Evolutionary conservation across 2,329 filamentous ascomycete genomes (phyloP).

Genomic region (Arthroderma sp.): DNA sequence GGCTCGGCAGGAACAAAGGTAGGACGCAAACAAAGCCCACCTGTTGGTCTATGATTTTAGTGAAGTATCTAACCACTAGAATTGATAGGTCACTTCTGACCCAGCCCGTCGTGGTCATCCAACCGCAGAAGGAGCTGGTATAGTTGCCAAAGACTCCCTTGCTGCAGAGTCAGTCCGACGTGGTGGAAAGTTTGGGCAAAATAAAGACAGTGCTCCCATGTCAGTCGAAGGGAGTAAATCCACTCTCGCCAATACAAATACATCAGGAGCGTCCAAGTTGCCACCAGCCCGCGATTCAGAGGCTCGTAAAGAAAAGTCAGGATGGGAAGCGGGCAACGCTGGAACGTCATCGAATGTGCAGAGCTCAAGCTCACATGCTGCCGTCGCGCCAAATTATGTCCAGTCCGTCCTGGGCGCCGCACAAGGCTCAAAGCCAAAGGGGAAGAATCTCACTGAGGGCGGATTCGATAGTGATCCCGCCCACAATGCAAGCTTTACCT

Average conservation of each 20-base stretch:
- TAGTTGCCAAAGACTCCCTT: constrained; percentile 55
- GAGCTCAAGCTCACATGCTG: constrained; percentile 17
- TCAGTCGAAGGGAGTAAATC: constrained; percentile 39
- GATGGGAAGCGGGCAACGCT: constrained; percentile 16
- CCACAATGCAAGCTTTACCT: constrained; percentile 38
- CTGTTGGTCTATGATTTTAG: no score
- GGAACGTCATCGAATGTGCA: constrained; percentile 14
- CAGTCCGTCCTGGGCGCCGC: constrained; percentile 21
- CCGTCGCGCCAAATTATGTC: constrained; percentile 26
- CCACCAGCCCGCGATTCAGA: constrained; percentile 35
- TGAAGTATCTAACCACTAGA: no score
- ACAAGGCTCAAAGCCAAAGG: constrained; percentile 33
- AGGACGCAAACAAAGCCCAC: no score
- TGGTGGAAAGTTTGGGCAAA: constrained; percentile 49
- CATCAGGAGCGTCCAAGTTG: constrained; percentile 39
- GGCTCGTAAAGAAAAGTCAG: constrained; percentile 26
- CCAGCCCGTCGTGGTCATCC: constrained; percentile 37
- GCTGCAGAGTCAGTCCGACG: constrained; percentile 56
- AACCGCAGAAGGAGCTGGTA: constrained; percentile 49
- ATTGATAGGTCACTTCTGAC: constrained; percentile 30
- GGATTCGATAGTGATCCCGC: constrained; percentile 29
- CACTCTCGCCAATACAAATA: constrained; percentile 45
- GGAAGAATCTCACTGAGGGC: constrained; percentile 38
- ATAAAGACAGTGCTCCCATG: constrained; percentile 40
- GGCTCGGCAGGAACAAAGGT: no score